phyloP scores from a whole-genome alignment of 2,329 filamentous ascomycete species.

The Pseudonectria buxi region DNA sequence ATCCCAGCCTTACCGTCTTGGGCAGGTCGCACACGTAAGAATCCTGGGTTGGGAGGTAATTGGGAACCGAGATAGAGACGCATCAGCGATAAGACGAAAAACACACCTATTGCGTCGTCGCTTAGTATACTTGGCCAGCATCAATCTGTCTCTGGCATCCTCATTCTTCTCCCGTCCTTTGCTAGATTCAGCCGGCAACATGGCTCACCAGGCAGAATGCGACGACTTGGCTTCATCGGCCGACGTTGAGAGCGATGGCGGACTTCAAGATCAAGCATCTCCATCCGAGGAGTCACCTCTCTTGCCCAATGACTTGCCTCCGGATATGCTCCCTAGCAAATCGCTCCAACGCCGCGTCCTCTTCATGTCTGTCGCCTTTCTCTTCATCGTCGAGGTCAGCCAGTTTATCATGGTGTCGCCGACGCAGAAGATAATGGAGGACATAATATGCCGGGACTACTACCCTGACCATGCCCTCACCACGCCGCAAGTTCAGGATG shows the following conservation, averaged over 20 bases:
- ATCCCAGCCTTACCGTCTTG: too few relatives aligned
- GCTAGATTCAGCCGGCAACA: neutral
- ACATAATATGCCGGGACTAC: constrained; percentile 44
- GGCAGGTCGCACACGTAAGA: too few relatives aligned
- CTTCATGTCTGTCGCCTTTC: constrained; percentile 28
- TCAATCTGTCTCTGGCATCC: too few relatives aligned
- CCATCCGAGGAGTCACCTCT: constrained; percentile 16
- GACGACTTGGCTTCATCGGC: constrained; percentile 2
- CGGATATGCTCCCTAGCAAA: constrained; percentile 15
- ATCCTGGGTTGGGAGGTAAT: too few relatives aligned
- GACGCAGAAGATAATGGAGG: constrained; percentile 44
- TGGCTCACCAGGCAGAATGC: constrained; percentile 1
- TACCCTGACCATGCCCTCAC: constrained; percentile 34
- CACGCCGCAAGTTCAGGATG: constrained; percentile 26
- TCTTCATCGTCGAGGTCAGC: constrained; percentile 39
- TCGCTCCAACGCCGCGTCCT: constrained; percentile 24
- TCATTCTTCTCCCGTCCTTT: too few relatives aligned
- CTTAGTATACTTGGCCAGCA: too few relatives aligned
- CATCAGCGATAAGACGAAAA: too few relatives aligned
- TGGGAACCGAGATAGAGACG: too few relatives aligned
- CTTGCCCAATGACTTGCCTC: constrained; percentile 13
- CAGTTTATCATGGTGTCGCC: constrained; percentile 34
- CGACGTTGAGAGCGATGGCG: constrained; percentile 8
- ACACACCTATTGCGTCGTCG: too few relatives aligned
- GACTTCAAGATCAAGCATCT: neutral